phyloP scores from a whole-genome alignment of 148 eudicot species.

The Diospyros kaki region DNA sequence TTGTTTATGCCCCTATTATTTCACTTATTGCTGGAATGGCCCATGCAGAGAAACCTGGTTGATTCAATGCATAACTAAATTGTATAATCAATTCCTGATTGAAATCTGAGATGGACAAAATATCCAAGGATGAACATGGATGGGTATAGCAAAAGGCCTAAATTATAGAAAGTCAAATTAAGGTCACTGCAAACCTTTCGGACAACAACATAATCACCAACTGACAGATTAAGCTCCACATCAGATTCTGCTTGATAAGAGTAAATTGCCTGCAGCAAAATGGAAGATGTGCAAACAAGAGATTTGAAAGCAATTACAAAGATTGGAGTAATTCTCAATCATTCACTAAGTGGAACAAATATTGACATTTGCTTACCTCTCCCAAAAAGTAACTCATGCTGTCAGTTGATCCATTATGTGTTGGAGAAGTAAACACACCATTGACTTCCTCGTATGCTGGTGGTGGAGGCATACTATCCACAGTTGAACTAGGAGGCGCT shows the following conservation, averaged over 20 bases:
- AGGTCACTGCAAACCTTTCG: conserved; percentile 48
- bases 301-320: not conserved
- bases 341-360: not conserved
- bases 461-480: conserved; percentile 58
- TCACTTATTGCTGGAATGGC: no score
- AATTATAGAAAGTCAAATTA: not conserved
- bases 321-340: not conserved
- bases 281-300: not conserved
- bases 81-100: no score
- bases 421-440: conserved; percentile 49
- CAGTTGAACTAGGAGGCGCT: conserved; percentile 65
- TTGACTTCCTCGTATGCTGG: conserved; percentile 75
- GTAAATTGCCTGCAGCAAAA: conserved; percentile 46
- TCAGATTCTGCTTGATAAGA: conserved; percentile 73
- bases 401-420: conserved; percentile 65
- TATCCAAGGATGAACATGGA: no score
- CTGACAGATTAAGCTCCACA: conserved; percentile 62
- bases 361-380: conserved; percentile 40
- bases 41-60: no score
- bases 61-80: no score
- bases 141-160: not conserved
- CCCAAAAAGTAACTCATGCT: conserved; percentile 75
- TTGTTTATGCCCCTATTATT: no score
- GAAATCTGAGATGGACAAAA: no score
- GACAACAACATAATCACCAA: conserved; percentile 70